A percentile compares a stretch with the other conserved stretches of the same genome.
Evolutionary conservation across 1,284 basidiomycete species (phyloP).

Genomic region (Tilletia setariae): DNA sequence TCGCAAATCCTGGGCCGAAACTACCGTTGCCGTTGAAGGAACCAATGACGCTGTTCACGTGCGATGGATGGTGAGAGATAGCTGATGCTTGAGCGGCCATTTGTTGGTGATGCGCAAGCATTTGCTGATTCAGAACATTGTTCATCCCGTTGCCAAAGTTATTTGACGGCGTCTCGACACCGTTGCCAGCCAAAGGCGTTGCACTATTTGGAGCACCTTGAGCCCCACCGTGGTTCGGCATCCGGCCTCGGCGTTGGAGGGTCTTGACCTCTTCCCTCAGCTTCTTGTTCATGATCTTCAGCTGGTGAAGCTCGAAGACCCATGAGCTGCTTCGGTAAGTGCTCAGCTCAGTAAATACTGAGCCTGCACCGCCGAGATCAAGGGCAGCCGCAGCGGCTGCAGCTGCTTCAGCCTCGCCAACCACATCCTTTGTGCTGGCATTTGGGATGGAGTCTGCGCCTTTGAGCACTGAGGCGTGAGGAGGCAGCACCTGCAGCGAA

Average conservation of each 20-base stretch:
- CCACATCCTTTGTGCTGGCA: too few species aligned
- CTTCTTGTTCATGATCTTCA: conserved; percentile 46
- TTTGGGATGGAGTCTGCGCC: not conserved
- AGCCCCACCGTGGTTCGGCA: too few species aligned
- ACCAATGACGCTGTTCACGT: conserved; percentile 10
- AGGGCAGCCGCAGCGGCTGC: not conserved
- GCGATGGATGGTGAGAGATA: not conserved
- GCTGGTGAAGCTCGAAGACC: conserved; percentile 50
- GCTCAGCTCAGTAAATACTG: conserved; percentile 46
- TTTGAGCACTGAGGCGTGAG: conserved; percentile 3
- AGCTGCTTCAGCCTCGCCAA: not conserved
- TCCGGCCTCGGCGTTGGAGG: not conserved
- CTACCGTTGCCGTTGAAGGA: not conserved
- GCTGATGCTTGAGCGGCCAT: conserved; percentile 2
- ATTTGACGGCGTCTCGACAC: too few species aligned
- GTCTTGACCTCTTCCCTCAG: conserved; percentile 39
- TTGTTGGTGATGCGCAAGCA: conserved; percentile 12
- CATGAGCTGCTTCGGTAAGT: conserved; percentile 40
- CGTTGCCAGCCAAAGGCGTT: not conserved
- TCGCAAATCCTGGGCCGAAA: not conserved
- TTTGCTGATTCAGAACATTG: not conserved
- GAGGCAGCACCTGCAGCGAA: not conserved
- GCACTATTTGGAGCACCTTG: too few species aligned
- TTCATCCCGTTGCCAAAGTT: not conserved
- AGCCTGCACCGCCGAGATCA: conserved; percentile 16